Conservation (phyloP, 768 basidiomycete genomes). For the Auricularia sp. region DNA sequence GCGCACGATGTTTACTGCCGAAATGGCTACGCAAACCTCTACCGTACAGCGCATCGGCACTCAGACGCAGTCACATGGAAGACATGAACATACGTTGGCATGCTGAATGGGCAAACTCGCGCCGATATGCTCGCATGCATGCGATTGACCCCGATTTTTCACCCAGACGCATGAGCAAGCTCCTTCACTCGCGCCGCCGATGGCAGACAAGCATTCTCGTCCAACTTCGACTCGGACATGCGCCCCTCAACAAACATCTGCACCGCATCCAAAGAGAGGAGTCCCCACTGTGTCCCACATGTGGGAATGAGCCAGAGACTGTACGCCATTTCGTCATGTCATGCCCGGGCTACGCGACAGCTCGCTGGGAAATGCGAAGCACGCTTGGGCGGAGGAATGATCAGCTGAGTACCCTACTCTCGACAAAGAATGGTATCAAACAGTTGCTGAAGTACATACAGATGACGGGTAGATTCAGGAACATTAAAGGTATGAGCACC, state of each 20-base stretch:
- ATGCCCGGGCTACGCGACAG: too few relatives aligned
- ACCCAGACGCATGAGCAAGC: not conserved
- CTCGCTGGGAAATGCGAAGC: too few relatives aligned
- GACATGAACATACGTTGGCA: not conserved
- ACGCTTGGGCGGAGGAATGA: too few relatives aligned
- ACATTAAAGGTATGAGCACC: too few relatives aligned
- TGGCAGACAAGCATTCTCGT: not conserved
- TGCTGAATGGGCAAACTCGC: not conserved
- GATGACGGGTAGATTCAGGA: too few relatives aligned
- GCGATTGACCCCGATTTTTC: not conserved
- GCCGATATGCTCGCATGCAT: not conserved
- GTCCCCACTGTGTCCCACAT: slow-evolving; percentile 1
- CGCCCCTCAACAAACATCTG: slow-evolving; percentile 2
- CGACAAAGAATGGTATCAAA: too few relatives aligned
- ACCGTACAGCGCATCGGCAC: not conserved
- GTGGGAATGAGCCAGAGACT: not conserved
- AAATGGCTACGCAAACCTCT: not conserved
- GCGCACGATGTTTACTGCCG: not conserved
- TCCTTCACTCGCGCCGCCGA: not conserved
- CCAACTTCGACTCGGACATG: slow-evolving; percentile 2
- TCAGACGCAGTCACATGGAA: not conserved
- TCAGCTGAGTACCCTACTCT: too few relatives aligned
- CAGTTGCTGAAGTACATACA: too few relatives aligned
- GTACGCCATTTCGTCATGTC: too few relatives aligned
- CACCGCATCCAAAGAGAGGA: not conserved